Evolutionary conservation across 108 stramenopile genomes (phyloP).

Genomic region (Pseudonitzschia pungens): DNA sequence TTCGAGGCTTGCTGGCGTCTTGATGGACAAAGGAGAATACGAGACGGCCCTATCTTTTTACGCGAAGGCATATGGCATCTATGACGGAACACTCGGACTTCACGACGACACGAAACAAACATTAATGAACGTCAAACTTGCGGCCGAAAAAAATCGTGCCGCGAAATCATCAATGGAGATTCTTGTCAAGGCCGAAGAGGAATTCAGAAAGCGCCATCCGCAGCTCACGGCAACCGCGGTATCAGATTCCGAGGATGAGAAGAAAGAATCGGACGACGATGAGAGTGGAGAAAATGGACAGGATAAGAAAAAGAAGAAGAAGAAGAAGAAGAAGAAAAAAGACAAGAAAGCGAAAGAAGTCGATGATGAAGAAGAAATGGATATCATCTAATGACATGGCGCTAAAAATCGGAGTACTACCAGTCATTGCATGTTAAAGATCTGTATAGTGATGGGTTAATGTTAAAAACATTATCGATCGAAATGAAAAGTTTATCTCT

Average conservation of each 20-base stretch:
- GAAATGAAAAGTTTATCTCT: too few species aligned
- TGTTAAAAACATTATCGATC: neutral
- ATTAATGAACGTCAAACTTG: constrained; percentile 31
- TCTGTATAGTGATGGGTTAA: neutral
- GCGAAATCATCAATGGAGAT: constrained; percentile 24
- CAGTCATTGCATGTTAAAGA: neutral
- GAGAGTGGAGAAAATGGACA: neutral
- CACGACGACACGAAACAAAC: constrained; percentile 38
- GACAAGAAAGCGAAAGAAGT: constrained; percentile 6
- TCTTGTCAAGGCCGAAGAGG: constrained; percentile 37
- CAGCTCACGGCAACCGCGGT: neutral
- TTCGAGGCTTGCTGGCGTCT: constrained; percentile 29
- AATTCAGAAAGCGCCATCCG: constrained; percentile 28
- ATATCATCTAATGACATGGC: constrained; percentile 3
- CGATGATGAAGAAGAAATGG: neutral
- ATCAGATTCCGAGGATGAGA: neutral
- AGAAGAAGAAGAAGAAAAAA: constrained; percentile 2
- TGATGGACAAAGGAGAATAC: constrained; percentile 45
- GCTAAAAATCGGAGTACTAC: neutral
- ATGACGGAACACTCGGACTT: constrained; percentile 32
- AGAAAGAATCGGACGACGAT: neutral
- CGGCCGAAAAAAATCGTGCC: constrained; percentile 30
- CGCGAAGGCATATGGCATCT: constrained; percentile 41
- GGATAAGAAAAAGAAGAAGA: constrained; percentile 17
- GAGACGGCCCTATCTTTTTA: constrained; percentile 43